Base-by-base conservation (phyloP, 1,139 yeast genomes). In the Diutina rugosa region DNA sequence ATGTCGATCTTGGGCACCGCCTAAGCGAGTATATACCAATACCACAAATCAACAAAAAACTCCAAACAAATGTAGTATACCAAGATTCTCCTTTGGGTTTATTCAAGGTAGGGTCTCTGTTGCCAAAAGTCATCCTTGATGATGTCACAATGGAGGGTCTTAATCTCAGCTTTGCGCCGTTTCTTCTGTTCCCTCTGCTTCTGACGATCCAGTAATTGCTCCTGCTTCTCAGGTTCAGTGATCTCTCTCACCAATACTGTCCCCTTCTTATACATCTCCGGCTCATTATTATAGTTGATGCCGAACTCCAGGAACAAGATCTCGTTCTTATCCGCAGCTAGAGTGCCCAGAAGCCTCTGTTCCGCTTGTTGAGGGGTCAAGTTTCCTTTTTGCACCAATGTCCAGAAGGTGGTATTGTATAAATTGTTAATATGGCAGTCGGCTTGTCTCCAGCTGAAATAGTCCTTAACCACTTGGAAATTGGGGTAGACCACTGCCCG, bases 371-470 rank as follows among this genome's bases (percentile, higher is more conserved):
- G 80, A 0, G 95, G 84, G 0, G 86, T 78, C 68, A 86, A 59
- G 0, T 82, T 83, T n/a, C 95, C 93, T 59, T 78, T 74, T 38
- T 74, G 68, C 0, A 93, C 95, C 63, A 95, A 74, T 7, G 83
- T 77, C 99, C 99, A 93, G 66, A 93, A 95, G 0, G 90, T 75
- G 0, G 99, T 95, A 65, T 93, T 93, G 73, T 91, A 95, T 60
- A 95, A 71, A 67, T 93, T 93, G 67, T 93, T 93, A 57, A 93
- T 93, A 69, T 93, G 99, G 58, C 99, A 93, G 67, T 93, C 99
- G 0, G 87, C 99, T 67, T 90, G 98, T 63, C 99, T 77, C 99
- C 99, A 95, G 57, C 87, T 73, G 61, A 95, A 80, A 66, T 95
- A 95, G 67, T 93, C 98, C 56, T 88, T 74, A 1, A 91, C 76